phyloP scores from a whole-genome alignment of 2,329 filamentous ascomycete species.

The Zalaria obscura region DNA sequence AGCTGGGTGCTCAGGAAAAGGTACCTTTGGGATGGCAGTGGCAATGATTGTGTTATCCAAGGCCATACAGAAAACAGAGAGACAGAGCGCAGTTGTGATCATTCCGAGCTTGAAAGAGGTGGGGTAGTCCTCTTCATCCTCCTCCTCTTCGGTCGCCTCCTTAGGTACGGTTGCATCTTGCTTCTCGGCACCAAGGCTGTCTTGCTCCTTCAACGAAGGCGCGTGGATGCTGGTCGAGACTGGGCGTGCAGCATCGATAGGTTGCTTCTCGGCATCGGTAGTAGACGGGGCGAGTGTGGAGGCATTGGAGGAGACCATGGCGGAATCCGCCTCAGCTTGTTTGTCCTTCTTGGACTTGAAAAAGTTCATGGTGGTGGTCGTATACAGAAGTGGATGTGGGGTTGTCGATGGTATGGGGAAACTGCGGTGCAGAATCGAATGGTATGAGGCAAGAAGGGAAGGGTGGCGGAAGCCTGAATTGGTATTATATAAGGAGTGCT shows the following conservation, averaged over 20 bases:
- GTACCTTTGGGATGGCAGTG: conserved; percentile 11
- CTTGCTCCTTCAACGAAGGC: background rate
- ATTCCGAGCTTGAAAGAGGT: conserved; percentile 16
- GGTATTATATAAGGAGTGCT: no score
- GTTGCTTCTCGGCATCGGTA: background rate
- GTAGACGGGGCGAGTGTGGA: background rate
- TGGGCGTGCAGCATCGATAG: background rate
- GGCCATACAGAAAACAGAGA: conserved; percentile 20
- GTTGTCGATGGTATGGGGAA: no score
- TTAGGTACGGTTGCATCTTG: background rate
- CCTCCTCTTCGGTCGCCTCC: conserved; percentile 2
- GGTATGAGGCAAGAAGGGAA: no score
- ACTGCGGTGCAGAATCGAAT: no score
- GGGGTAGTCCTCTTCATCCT: conserved; percentile 21
- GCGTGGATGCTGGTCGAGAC: background rate
- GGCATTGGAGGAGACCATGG: background rate
- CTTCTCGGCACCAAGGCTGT: background rate
- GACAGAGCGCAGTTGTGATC: conserved; percentile 21
- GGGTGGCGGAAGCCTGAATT: no score
- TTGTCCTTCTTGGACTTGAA: background rate
- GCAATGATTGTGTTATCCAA: conserved; percentile 20
- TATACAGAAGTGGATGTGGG: no score
- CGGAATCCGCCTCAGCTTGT: background rate
- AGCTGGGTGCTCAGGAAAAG: background rate
- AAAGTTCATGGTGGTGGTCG: background rate